Conservation (phyloP, 2,329 filamentous ascomycete genomes). For the Rosellinia necatrix region DNA sequence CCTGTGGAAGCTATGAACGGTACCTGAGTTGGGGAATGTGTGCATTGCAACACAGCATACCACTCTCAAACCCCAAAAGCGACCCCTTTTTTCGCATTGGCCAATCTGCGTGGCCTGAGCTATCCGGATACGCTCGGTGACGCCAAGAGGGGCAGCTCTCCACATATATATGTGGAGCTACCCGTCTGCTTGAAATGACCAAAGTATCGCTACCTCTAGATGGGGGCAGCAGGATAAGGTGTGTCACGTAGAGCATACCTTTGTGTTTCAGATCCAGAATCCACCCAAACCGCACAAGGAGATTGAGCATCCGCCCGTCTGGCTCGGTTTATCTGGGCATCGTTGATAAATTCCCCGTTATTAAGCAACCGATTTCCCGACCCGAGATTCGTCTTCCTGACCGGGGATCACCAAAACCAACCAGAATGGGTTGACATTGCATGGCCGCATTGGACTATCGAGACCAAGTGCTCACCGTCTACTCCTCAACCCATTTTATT, state of each 20-base stretch:
- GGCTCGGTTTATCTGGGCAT: too few relatives aligned
- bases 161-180: conserved; percentile 10
- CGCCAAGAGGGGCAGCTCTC: not conserved
- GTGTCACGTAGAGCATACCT: not conserved
- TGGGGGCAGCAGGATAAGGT: too few relatives aligned
- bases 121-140: too few relatives aligned
- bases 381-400: not conserved
- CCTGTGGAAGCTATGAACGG: not conserved
- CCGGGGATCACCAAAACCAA: not conserved
- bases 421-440: conserved; percentile 4
- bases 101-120: conserved; percentile 17
- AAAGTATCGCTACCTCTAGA: too few relatives aligned
- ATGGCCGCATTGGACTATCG: not conserved
- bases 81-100: conserved; percentile 24
- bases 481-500: not conserved
- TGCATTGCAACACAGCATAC: too few relatives aligned
- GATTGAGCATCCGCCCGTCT: conserved; percentile 20
- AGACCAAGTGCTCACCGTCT: not conserved
- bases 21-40: not conserved
- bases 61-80: conserved; percentile 1
- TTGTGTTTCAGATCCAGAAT: too few relatives aligned
- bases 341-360: not conserved
- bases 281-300: not conserved
- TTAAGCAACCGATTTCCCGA: conserved; percentile 3
- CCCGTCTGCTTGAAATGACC: too few relatives aligned